Evolutionary conservation across 176 grass and related monocot genomes (phyloP).

Genomic region (Microstegium vimineum): DNA sequence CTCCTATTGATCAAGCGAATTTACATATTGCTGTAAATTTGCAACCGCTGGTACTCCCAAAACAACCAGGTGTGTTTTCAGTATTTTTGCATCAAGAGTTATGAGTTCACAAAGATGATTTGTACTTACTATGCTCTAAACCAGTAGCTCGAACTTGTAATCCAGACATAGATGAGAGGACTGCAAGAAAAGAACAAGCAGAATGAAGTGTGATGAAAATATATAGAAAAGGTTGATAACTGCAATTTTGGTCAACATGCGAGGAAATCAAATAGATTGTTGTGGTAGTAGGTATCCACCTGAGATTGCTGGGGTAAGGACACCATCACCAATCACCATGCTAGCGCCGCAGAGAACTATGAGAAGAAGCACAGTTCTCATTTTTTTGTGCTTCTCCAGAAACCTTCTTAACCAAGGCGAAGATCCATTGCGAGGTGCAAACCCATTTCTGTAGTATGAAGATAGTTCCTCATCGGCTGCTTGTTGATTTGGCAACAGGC

Average conservation of each 20-base stretch:
- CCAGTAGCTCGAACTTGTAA: constrained; percentile 65
- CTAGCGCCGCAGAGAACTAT: constrained; percentile 85
- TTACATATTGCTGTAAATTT: background rate
- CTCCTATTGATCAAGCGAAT: background rate
- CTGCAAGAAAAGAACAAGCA: constrained; percentile 51
- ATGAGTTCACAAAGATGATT: background rate
- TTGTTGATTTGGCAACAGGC: constrained; percentile 95
- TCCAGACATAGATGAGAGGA: constrained; percentile 93
- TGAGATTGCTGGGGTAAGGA: constrained; percentile 97
- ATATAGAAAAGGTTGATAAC: constrained; percentile 23
- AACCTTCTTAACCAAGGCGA: constrained; percentile 76
- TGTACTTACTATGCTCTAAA: constrained; percentile 68
- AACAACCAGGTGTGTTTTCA: background rate
- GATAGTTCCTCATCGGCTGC: constrained; percentile 95
- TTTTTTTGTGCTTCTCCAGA: constrained; percentile 83
- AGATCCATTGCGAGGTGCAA: constrained; percentile 30
- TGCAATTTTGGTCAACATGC: background rate
- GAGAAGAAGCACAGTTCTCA: constrained; percentile 66
- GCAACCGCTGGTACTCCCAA: background rate
- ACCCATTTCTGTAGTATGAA: constrained; percentile 66
- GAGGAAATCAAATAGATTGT: background rate
- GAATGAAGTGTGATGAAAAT: constrained; percentile 22
- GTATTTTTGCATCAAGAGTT: background rate
- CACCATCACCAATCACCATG: constrained; percentile 94
- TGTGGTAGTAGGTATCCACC: constrained; percentile 36